Evolutionary conservation across 2,329 filamentous ascomycete genomes (phyloP), one percentile per base, ranked within the genome.

Genomic region (Fusarium nanum): DNA sequence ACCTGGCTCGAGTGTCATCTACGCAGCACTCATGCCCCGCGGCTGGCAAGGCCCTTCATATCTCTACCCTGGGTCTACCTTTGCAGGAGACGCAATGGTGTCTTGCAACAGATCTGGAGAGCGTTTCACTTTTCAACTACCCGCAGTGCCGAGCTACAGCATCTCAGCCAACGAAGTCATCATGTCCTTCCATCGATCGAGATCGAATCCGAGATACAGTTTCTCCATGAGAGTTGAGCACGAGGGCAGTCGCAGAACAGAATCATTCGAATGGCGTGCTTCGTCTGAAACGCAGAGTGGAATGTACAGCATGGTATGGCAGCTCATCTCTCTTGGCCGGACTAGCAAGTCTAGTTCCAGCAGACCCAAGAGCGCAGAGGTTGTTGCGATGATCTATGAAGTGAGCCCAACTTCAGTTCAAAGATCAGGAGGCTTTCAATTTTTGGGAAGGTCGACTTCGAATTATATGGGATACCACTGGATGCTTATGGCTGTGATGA

Each of bases 171-270:
- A 27, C n/a, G 53, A 60, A 22, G 54, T 55, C 18, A 56, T 22
- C 0, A 58, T 73, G 67, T 27, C 34, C 3, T 61, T 42, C 34
- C 56, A 71, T 18, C 18, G 30, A 2, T 50, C 61, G 0, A 18
- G 54, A 6, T 47, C 55, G 1, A 61, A 41, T 4, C 44, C 44
- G 1, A 46, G 67, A 8, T 72, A 60, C 10, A 22, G 8, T 3
- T 73, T 73, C 47, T 63, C 55, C 1, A 61, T 73, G 56, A 57
- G 42, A 12, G 66, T 73, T 1, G 60, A 63, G 4, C 25, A 57
- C 0, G 66, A 62, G 2, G 48, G 23, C 1, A 42, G 28, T 23
- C 37, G 48, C 2, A 40, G 58, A 8, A 59, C 56, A 13, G 66
- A 72, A 27, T 45, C 47, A 0, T 72, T 72, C 1, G 69, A 72